Percentiles rank a stretch among this genome's conserved stretches.
Evolutionary conservation across 106 monocot genomes (phyloP).

Genomic region (Cymbidium sinense): DNA sequence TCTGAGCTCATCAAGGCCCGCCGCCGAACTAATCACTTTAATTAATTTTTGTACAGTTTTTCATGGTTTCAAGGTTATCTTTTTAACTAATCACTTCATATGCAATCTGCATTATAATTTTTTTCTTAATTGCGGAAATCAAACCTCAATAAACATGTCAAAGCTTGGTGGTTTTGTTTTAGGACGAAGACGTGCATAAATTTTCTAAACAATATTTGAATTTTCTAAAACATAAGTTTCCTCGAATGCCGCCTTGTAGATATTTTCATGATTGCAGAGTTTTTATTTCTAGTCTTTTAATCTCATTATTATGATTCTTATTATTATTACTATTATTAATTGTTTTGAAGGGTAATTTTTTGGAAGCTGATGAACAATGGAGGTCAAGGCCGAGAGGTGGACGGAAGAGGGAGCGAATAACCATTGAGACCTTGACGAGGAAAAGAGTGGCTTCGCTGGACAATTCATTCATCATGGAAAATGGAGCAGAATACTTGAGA

Average conservation of each 20-base stretch:
- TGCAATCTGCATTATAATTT: too few relatives aligned
- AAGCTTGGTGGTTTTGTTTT: too few relatives aligned
- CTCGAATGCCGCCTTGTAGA: too few relatives aligned
- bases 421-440: constrained; percentile 42
- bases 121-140: constrained; percentile 52
- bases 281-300: too few relatives aligned
- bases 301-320: not conserved
- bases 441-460: constrained; percentile 58
- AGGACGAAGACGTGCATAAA: too few relatives aligned
- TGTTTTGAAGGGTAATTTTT: constrained; percentile 59
- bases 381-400: constrained; percentile 46
- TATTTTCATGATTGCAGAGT: too few relatives aligned
- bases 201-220: too few relatives aligned
- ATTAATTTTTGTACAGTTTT: not conserved
- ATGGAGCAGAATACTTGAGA: constrained; percentile 51
- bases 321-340: not conserved
- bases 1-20: too few relatives aligned
- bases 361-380: constrained; percentile 58
- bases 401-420: constrained; percentile 43
- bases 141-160: constrained; percentile 70
- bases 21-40: too few relatives aligned
- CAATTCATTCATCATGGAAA: constrained; percentile 22
- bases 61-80: not conserved
- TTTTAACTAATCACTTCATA: too few relatives aligned
- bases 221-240: not conserved